Percentiles rank a stretch among this genome's conserved stretches.
These are phyloP conservation scores for Neoboletus subvelutipes DNA, from an alignment of 768 basidiomycete genomes.

Conservation along the genomic window DNA sequence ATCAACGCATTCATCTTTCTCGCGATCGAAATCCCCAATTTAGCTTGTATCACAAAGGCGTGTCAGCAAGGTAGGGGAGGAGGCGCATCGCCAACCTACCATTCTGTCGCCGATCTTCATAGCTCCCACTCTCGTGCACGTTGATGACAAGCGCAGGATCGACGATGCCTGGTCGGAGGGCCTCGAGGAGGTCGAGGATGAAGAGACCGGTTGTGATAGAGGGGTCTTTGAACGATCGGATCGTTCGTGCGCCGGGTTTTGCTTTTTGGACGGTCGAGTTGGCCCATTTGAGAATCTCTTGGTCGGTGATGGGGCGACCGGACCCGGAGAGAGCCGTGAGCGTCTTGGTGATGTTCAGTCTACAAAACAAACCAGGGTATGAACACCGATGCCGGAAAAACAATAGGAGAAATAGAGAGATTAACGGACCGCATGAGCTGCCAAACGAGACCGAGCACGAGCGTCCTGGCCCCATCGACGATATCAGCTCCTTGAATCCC, in stretches of 20 bases:
- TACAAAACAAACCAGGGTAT: conserved; percentile 20
- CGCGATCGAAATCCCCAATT: conserved; percentile 98
- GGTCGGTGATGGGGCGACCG: conserved; percentile 85
- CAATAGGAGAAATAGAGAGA: neutral
- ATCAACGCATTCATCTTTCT: conserved; percentile 95
- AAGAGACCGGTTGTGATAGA: conserved; percentile 85
- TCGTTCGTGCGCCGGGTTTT: conserved; percentile 56
- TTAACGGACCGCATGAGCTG: conserved; percentile 83
- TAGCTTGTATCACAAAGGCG: conserved; percentile 56
- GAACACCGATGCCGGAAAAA: neutral
- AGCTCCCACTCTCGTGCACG: conserved; percentile 60
- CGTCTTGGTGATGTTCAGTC: conserved; percentile 89
- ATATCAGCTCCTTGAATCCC: conserved; percentile 98
- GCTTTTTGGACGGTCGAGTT: conserved; percentile 81
- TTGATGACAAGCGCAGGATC: conserved; percentile 77
- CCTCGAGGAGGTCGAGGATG: conserved; percentile 91
- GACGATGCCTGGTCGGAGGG: conserved; percentile 91
- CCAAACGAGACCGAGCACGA: conserved; percentile 97
- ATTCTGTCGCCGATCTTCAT: conserved; percentile 90
- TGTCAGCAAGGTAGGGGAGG: neutral
- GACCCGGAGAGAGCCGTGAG: conserved; percentile 67
- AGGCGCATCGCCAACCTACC: conserved; percentile 48
- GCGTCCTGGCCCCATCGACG: conserved; percentile 87
- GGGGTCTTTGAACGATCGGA: conserved; percentile 95
- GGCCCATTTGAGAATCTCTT: conserved; percentile 95